These are phyloP conservation scores for Nymphaea colorata DNA, from an alignment of 164 flowering plant genomes.

Conservation along the genomic window DNA sequence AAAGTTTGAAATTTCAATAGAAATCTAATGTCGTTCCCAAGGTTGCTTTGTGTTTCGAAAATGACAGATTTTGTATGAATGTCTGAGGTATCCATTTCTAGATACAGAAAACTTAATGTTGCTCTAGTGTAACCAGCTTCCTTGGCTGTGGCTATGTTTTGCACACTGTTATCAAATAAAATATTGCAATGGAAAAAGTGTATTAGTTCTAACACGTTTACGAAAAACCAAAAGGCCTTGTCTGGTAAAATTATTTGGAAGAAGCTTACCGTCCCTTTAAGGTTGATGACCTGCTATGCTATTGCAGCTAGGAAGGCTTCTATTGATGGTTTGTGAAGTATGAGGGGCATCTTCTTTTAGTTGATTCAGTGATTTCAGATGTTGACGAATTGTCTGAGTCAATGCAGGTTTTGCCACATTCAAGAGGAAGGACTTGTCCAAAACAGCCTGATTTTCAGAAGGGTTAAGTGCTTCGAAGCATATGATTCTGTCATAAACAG, in stretches of 20 bases:
- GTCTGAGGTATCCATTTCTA: not conserved
- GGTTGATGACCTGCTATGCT: slow-evolving; percentile 48
- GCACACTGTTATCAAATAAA: slow-evolving; percentile 82
- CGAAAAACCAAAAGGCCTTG: too few species aligned
- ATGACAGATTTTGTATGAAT: not conserved
- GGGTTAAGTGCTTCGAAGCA: slow-evolving; percentile 94
- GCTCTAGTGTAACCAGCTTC: slow-evolving; percentile 78
- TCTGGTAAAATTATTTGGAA: not conserved
- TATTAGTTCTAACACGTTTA: not conserved
- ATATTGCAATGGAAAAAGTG: slow-evolving; percentile 23
- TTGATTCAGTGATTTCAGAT: not conserved
- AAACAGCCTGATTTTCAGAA: slow-evolving; percentile 5
- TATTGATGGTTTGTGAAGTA: slow-evolving; percentile 76
- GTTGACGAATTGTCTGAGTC: not conserved
- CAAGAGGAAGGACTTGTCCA: not conserved
- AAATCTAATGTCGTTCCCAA: not conserved
- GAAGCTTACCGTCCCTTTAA: slow-evolving; percentile 48
- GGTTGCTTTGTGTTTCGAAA: not conserved
- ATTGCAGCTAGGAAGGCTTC: slow-evolving; percentile 76
- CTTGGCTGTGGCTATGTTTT: slow-evolving; percentile 76
- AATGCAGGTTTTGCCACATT: not conserved
- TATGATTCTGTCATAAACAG: slow-evolving; percentile 80
- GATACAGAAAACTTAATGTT: slow-evolving; percentile 32
- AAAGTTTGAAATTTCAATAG: not conserved
- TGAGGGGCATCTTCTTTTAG: not conserved